These are phyloP conservation scores for Suillus fuscotomentosus DNA, from an alignment of 768 basidiomycete genomes.

Conservation along the genomic window DNA sequence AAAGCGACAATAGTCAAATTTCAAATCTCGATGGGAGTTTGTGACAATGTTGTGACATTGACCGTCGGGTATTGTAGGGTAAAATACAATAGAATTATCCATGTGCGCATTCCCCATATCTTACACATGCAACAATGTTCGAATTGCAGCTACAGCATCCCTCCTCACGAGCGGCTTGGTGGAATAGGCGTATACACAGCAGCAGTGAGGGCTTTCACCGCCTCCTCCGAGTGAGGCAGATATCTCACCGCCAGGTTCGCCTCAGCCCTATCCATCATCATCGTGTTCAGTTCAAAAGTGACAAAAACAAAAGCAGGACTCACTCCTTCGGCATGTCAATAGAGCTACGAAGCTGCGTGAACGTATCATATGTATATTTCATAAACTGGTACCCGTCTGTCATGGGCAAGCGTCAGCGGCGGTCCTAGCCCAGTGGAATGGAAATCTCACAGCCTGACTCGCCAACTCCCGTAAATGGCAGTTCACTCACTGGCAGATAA, in stretches of 20 bases:
- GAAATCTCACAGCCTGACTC: slow-evolving; percentile 59
- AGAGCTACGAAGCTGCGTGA: slow-evolving; percentile 47
- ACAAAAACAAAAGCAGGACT: slow-evolving; percentile 11
- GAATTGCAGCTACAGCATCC: background rate
- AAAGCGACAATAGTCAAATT: too few relatives aligned
- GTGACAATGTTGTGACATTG: too few relatives aligned
- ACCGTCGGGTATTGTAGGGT: too few relatives aligned
- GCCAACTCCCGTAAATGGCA: slow-evolving; percentile 57
- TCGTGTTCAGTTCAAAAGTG: background rate
- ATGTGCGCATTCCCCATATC: background rate
- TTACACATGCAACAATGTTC: background rate
- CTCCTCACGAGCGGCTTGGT: slow-evolving; percentile 4
- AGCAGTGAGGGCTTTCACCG: slow-evolving; percentile 10
- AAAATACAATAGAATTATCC: too few relatives aligned
- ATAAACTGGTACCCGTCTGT: slow-evolving; percentile 55
- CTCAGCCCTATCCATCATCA: slow-evolving; percentile 18
- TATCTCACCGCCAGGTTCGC: slow-evolving; percentile 19
- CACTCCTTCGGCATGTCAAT: slow-evolving; percentile 61
- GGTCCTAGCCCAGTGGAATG: background rate
- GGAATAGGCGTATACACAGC: slow-evolving; percentile 16
- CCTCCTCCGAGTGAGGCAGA: slow-evolving; percentile 21
- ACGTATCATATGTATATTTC: slow-evolving; percentile 54
- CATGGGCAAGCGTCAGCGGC: background rate
- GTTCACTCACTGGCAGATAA: slow-evolving; percentile 30
- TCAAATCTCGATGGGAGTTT: too few relatives aligned